Conservation (phyloP, 2,329 filamentous ascomycete genomes). For the Nannizziopsis barbatae region DNA sequence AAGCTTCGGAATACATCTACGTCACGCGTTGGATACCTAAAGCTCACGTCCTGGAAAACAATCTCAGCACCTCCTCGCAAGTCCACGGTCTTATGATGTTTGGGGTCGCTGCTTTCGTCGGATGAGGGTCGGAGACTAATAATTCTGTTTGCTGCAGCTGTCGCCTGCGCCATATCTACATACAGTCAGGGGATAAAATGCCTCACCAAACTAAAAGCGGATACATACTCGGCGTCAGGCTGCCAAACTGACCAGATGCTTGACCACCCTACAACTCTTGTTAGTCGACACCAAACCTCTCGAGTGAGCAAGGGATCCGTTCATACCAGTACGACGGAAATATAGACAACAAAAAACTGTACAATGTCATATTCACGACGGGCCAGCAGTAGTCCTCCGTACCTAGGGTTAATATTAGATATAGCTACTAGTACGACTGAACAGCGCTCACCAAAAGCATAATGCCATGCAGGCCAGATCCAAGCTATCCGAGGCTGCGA, state of each 20-base stretch:
- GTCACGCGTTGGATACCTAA: slow-evolving; percentile 29
- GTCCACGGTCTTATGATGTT: neutral
- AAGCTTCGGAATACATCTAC: slow-evolving; percentile 24
- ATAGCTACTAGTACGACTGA: neutral
- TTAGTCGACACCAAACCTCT: slow-evolving; percentile 1
- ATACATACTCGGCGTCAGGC: slow-evolving; percentile 47
- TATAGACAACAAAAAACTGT: slow-evolving; percentile 50
- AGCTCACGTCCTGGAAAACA: slow-evolving; percentile 26
- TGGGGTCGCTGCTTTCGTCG: neutral
- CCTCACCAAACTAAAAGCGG: neutral
- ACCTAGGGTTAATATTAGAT: slow-evolving; percentile 36
- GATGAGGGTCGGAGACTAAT: slow-evolving; percentile 20
- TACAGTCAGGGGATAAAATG: no score
- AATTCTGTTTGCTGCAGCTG: slow-evolving; percentile 30
- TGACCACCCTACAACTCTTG: slow-evolving; percentile 46
- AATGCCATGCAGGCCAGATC: slow-evolving; percentile 53
- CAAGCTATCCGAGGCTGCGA: slow-evolving; percentile 58
- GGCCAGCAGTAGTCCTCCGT: slow-evolving; percentile 50
- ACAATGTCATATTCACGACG: slow-evolving; percentile 38
- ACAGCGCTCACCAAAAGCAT: slow-evolving; percentile 42
- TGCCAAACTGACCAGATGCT: slow-evolving; percentile 54
- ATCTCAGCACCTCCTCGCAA: slow-evolving; percentile 22
- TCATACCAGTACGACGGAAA: slow-evolving; percentile 46
- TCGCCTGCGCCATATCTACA: slow-evolving; percentile 29
- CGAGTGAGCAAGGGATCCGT: neutral